These are phyloP conservation scores for Lachancea quebecensis DNA, from an alignment of 805 yeast genomes.

Conservation along the genomic window DNA sequence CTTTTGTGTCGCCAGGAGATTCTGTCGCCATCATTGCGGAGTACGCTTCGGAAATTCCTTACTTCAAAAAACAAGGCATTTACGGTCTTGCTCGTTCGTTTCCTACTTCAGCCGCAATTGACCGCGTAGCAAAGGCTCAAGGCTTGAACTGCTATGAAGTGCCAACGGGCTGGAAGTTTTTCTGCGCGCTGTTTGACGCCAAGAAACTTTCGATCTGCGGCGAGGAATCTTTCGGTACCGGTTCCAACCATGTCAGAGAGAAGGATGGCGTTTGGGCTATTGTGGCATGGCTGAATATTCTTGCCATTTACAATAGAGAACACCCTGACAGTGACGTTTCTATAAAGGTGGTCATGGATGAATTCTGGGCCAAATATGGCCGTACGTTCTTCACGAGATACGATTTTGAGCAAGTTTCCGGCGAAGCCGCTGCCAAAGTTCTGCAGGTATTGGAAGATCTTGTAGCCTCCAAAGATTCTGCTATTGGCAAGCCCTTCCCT, in stretches of 20 bases:
- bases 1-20: conserved; percentile 97
- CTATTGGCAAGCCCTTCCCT: conserved; percentile 47
- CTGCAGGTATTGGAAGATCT: conserved; percentile 45
- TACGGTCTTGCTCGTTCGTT: conserved; percentile 92
- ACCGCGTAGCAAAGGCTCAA: conserved; percentile 75
- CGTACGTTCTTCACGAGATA: conserved; percentile 95
- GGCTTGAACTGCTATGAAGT: conserved; percentile 81
- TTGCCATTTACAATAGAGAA: conserved; percentile 69
- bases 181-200: conserved; percentile 92
- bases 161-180: conserved; percentile 98
- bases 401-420: conserved; percentile 79
- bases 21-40: conserved; percentile 96
- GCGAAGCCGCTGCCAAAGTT: conserved; percentile 67
- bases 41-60: conserved; percentile 87
- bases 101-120: conserved; percentile 96
- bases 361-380: conserved; percentile 89
- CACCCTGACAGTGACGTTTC: conserved; percentile 56
- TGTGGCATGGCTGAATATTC: conserved; percentile 91
- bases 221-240: conserved; percentile 97
- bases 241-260: conserved; percentile 94
- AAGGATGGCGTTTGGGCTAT: conserved; percentile 98
- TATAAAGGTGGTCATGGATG: conserved; percentile 70
- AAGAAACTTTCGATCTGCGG: conserved; percentile 93
- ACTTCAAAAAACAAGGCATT: conserved; percentile 77
- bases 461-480: conserved; percentile 31